Evolutionary conservation across 441 rosid species (phyloP).

Genomic region (Metrosideros polymorpha): DNA sequence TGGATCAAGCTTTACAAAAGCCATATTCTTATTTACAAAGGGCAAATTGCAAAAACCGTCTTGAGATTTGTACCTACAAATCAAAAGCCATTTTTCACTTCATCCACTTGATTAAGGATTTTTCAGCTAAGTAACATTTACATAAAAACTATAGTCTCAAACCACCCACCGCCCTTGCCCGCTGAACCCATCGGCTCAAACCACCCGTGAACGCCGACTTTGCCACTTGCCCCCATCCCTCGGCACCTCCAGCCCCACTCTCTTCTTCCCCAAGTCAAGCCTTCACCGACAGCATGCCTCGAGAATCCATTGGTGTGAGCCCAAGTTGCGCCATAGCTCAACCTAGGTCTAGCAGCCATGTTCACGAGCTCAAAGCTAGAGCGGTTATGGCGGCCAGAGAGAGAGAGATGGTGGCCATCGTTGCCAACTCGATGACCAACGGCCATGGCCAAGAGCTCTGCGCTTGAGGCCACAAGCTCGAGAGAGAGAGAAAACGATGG

Average conservation of each 20-base stretch:
- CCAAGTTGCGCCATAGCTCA: fast-evolving
- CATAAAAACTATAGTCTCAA: neutral
- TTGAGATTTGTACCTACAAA: neutral
- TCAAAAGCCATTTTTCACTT: neutral
- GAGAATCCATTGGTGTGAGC: neutral
- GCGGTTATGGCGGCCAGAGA: neutral
- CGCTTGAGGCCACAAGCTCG: neutral
- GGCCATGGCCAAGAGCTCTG: neutral
- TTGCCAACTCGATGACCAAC: neutral
- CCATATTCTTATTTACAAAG: neutral
- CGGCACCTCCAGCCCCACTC: neutral
- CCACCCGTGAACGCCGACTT: neutral
- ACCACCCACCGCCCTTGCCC: no score
- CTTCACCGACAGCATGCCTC: fast-evolving
- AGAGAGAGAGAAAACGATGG: no score
- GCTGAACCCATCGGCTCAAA: no score
- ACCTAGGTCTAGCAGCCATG: neutral
- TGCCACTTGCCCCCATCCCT: neutral
- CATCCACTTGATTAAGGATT: no score
- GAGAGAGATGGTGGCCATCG: neutral
- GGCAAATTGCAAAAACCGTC: neutral
- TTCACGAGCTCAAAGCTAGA: neutral
- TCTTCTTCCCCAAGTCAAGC: neutral
- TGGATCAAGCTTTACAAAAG: neutral
- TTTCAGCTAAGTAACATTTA: no score